phyloP scores from a whole-genome alignment of 2,329 filamentous ascomycete genomes.

The Magnaporthiopsis rhizophila region DNA sequence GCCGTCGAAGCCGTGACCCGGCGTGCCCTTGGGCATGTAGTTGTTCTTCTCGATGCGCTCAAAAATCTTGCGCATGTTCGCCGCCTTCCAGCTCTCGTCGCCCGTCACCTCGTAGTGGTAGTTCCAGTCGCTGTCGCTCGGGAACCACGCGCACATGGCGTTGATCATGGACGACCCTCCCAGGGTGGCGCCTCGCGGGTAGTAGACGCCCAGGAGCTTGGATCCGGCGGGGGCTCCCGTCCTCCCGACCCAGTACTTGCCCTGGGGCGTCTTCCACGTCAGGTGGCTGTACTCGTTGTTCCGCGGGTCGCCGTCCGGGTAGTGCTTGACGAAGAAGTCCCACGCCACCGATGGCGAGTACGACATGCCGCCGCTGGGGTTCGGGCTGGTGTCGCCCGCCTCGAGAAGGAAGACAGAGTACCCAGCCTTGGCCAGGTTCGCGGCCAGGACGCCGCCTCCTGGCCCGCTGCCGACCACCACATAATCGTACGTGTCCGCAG shows the following conservation, averaged over 20 bases:
- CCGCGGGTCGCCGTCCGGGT: constrained; percentile 32
- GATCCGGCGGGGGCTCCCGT: constrained; percentile 20
- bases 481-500: constrained; percentile 37
- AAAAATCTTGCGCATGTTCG: constrained; percentile 34
- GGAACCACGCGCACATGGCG: constrained; percentile 20
- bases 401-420: constrained; percentile 46
- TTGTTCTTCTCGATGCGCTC: constrained; percentile 33
- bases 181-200: constrained; percentile 23
- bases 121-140: constrained; percentile 20
- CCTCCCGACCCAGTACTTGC: constrained; percentile 22
- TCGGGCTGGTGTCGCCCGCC: constrained; percentile 42
- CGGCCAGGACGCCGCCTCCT: constrained; percentile 41
- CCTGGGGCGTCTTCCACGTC: constrained; percentile 20
- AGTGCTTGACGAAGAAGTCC: constrained; percentile 51
- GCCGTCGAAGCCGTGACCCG: constrained; percentile 34
- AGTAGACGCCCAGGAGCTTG: constrained; percentile 22
- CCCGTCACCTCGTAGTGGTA: constrained; percentile 19
- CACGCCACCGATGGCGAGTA: constrained; percentile 41
- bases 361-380: constrained; percentile 34
- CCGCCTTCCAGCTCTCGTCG: constrained; percentile 20
- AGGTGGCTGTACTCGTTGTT: constrained; percentile 40
- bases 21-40: constrained; percentile 27
- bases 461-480: constrained; percentile 45
- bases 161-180: constrained; percentile 24
- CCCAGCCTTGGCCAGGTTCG: constrained; percentile 42